Conservation (phyloP, 352 stramenopile species). For the Blastocystis sp. region DNA sequence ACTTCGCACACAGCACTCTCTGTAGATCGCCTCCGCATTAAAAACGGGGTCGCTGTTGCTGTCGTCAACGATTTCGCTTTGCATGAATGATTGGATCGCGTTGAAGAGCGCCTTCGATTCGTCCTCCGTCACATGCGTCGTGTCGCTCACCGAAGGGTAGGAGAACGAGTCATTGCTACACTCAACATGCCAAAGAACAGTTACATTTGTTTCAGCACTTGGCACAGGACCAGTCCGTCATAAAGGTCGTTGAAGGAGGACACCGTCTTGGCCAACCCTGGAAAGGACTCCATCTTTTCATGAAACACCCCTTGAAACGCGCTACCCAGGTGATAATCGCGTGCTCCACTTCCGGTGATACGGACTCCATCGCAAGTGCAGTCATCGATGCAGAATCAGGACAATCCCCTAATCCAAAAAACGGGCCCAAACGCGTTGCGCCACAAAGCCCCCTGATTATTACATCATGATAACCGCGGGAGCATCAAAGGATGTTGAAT, state of each 20-base stretch:
- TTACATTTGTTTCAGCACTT: conserved; percentile 56
- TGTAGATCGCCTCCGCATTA: background rate
- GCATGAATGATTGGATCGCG: conserved; percentile 42
- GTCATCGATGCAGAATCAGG: background rate
- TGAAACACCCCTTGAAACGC: background rate
- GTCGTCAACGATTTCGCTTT: conserved; percentile 66
- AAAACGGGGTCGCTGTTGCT: background rate
- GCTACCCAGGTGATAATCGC: conserved; percentile 46
- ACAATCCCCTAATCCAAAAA: background rate
- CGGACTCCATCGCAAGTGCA: conserved; percentile 17
- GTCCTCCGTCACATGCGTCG: background rate
- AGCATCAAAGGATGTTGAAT: conserved; percentile 62
- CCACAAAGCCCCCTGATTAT: background rate
- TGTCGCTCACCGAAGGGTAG: background rate
- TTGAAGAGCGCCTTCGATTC: conserved; percentile 16
- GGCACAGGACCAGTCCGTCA: conserved; percentile 37
- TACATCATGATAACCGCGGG: conserved; percentile 46
- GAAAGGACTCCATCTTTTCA: conserved; percentile 59
- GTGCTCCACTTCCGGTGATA: conserved; percentile 18
- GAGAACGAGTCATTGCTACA: conserved; percentile 28
- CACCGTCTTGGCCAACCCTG: background rate
- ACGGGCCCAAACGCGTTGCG: background rate
- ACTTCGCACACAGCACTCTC: background rate
- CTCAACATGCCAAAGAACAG: background rate
- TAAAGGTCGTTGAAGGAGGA: conserved; percentile 54